Evolutionary conservation across 257 asterid species (phyloP), one percentile per base, ranked within the genome.

Genomic region (Linaria vulgaris): DNA sequence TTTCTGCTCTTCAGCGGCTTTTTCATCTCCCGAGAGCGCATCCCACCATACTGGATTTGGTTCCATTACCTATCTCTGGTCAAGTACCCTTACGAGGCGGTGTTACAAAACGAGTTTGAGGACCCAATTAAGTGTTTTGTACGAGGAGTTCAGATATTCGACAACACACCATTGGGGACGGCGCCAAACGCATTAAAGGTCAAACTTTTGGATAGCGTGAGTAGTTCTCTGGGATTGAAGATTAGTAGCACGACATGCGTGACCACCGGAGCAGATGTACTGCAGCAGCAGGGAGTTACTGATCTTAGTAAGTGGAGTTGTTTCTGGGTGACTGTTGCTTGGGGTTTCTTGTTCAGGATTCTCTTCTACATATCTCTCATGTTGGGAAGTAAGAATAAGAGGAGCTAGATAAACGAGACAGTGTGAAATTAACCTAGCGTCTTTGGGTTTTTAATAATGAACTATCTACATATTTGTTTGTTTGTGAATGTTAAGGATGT

Each of bases 281-380:
- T 56, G 62, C 41, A 56, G 46, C 62, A 56, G 21, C 37, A 44
- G 19, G 62, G 62, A 30, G 62, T 56, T 17, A 56, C 62, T 9
- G 62, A 56, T 34, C 20, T 56, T 13, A 44, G 38, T 56, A 56
- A 56, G 38, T 56, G 62, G 62, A 31, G 3, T n/a, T 56, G 62
- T 22, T 56, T 56, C 15, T 56, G 62, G 62, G 38, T 56, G 3
- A 56, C 62, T 31, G 20, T 56, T 56, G 62, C 46, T 16, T 56
- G 37, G 43, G 62, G 62, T 30, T 56, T 56, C 25, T 31, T 56
- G 22, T 56, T 56, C 43, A 56, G 62, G 62, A 8, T 56, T 11
- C 22, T 56, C 46, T 56, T 56, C 38, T 56, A 56, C 30, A 3
- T 56, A 17, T 15, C 63, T 17, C 17, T 57, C n/a, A 22, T 57